These are phyloP conservation scores for Carex myosuroides DNA, from an alignment of 176 grass and related monocot genomes.

Conservation along the genomic window DNA sequence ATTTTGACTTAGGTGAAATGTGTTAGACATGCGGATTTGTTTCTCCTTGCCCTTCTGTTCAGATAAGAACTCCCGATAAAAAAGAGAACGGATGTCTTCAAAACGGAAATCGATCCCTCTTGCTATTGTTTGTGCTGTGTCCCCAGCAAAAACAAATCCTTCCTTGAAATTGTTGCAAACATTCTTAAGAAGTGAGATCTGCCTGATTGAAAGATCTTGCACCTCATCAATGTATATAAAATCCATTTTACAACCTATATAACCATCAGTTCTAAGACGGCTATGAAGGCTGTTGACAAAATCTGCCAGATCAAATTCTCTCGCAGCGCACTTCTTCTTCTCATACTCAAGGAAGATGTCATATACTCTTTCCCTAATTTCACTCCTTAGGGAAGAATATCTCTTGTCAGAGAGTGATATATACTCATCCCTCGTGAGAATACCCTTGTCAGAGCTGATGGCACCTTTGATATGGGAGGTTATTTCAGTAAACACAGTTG, in stretches of 20 bases:
- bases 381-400: constrained; percentile 41
- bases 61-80: constrained; percentile 53
- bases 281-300: constrained; percentile 51
- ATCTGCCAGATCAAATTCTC: constrained; percentile 83
- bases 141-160: constrained; percentile 82
- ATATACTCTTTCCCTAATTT: constrained; percentile 49
- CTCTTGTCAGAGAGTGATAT: constrained; percentile 49
- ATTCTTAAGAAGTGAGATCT: constrained; percentile 65
- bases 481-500: constrained; percentile 72
- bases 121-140: constrained; percentile 80
- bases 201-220: constrained; percentile 67
- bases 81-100: constrained; percentile 63
- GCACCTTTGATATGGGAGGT: constrained; percentile 72
- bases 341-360: constrained; percentile 73
- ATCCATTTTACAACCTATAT: constrained; percentile 39
- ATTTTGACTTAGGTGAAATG: constrained; percentile 71
- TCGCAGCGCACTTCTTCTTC: constrained; percentile 33
- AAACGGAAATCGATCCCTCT: constrained; percentile 82
- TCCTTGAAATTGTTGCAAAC: constrained; percentile 66
- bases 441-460: constrained; percentile 1
- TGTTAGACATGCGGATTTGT: constrained; percentile 24
- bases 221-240: constrained; percentile 86
- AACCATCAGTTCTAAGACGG: constrained; percentile 33
- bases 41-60: constrained; percentile 34
- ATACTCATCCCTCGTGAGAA: constrained; percentile 48